Evolutionary conservation across 2,329 filamentous ascomycete species (phyloP).

Genomic region (Neospermospora avenae): DNA sequence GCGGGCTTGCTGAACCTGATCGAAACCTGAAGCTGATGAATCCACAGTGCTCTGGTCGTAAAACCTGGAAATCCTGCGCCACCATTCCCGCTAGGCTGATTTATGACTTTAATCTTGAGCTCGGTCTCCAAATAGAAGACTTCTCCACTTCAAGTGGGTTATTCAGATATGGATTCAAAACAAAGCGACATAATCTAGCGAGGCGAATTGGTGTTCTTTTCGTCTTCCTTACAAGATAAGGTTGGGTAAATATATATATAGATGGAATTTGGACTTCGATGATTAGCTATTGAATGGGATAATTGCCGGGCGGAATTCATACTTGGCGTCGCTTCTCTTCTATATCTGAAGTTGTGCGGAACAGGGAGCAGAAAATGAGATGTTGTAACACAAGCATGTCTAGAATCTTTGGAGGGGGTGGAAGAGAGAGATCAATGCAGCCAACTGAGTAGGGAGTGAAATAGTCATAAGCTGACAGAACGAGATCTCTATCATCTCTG

Average conservation of each 20-base stretch:
- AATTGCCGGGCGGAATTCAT: background rate
- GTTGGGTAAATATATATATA: background rate
- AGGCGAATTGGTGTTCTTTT: background rate
- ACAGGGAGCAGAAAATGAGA: background rate
- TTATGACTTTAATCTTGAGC: too few relatives aligned
- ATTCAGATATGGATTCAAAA: background rate
- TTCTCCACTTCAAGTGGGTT: too few relatives aligned
- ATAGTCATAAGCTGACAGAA: background rate
- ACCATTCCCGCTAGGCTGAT: background rate
- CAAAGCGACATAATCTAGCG: background rate
- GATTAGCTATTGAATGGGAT: background rate
- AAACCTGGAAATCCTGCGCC: background rate
- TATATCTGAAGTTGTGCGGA: background rate
- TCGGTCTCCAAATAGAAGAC: too few relatives aligned
- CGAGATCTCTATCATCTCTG: background rate
- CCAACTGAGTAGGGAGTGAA: too few relatives aligned
- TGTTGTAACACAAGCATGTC: too few relatives aligned
- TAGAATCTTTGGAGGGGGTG: background rate
- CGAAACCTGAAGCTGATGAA: background rate
- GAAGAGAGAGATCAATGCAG: background rate
- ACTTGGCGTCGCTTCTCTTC: background rate
- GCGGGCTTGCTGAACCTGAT: background rate
- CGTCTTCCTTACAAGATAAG: background rate
- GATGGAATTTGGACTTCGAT: background rate
- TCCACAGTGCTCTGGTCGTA: background rate